Evolutionary conservation across 345 rosid species (phyloP), one percentile per base, ranked within the genome.

Genomic region (Gossypium herbaceum): DNA sequence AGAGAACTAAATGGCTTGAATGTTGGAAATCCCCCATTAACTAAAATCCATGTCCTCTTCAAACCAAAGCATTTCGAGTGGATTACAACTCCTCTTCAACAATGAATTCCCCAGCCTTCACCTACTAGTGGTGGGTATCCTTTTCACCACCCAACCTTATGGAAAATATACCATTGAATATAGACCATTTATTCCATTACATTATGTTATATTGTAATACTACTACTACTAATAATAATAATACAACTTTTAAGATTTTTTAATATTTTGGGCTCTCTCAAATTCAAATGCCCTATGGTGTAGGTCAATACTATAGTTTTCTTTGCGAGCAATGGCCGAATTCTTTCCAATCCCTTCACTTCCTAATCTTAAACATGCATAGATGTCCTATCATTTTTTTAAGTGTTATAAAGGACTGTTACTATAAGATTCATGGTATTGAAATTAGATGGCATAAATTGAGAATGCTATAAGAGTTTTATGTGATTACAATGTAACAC

Each of bases 11-110:
- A 71, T 84, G 83, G 79, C 75, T 81, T 80, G 85, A 81, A 86
- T 57, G 71, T 85, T 85, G 82, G 56, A 51, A 80, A 88, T 84
- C 85, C 82, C 79, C 78, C 41, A 34, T 34, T 34, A 34, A 75
- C 65, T 73, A 75, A 45, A 82, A 85, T 68, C 76, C 73, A 78
- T 76, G 84, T 79, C 82, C 82, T 84, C 85, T 80, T 84, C 84
- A 82, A 81, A 84, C 83, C 84, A 83, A 79, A 79, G 83, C 87
- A 83, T 82, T 85, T 81, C 56, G 79, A 86, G 94, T 93, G 98
- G 97, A 85, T 83, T 88, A 97, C 97, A 90, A 91, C 98, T 90
- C 97, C 87, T 83, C 91, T 88, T 57, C 89, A 88, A 88, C 89
- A 88, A 85, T 72, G 83, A 85, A 81, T 83, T 72, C 83, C 79